phyloP scores from a whole-genome alignment of 192 early-diverging fungal species.

The Helicostylum pulchrum region DNA sequence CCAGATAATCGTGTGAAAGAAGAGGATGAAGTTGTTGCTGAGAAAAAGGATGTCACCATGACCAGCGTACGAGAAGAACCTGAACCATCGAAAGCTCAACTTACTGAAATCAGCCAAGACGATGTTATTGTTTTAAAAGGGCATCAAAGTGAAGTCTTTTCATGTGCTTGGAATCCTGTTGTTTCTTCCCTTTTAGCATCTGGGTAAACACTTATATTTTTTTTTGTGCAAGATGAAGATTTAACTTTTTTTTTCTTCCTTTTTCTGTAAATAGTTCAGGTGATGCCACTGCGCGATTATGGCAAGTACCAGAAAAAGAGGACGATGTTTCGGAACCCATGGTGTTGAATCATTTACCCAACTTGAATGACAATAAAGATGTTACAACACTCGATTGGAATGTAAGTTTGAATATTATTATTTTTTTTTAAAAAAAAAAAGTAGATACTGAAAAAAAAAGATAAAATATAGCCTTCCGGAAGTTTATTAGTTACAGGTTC shows the following conservation, averaged over 20 bases:
- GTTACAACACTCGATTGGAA: constrained; percentile 88
- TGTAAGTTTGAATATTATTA: constrained; percentile 42
- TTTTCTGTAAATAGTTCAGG: constrained; percentile 46
- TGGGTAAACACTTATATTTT: constrained; percentile 49
- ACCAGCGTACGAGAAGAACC: not conserved
- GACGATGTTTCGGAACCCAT: constrained; percentile 49
- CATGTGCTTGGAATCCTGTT: constrained; percentile 78
- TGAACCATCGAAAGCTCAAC: constrained; percentile 2
- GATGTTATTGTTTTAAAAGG: constrained; percentile 59
- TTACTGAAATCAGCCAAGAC: constrained; percentile 39
- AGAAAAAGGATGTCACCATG: not conserved
- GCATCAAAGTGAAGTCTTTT: constrained; percentile 70
- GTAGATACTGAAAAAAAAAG: no score
- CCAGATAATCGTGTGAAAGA: not conserved
- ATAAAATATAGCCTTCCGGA: constrained; percentile 60
- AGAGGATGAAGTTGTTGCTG: not conserved
- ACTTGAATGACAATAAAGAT: constrained; percentile 56
- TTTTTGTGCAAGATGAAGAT: not conserved
- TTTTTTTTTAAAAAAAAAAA: not conserved
- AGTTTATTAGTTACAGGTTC: constrained; percentile 78
- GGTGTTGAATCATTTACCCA: constrained; percentile 54
- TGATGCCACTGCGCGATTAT: constrained; percentile 85
- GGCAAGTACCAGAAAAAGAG: constrained; percentile 64
- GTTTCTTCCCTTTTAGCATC: constrained; percentile 68
- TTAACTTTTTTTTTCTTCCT: no score